Evolutionary conservation across 2,329 filamentous ascomycete species (phyloP).

Genomic region (Aspergillus phoenicis): DNA sequence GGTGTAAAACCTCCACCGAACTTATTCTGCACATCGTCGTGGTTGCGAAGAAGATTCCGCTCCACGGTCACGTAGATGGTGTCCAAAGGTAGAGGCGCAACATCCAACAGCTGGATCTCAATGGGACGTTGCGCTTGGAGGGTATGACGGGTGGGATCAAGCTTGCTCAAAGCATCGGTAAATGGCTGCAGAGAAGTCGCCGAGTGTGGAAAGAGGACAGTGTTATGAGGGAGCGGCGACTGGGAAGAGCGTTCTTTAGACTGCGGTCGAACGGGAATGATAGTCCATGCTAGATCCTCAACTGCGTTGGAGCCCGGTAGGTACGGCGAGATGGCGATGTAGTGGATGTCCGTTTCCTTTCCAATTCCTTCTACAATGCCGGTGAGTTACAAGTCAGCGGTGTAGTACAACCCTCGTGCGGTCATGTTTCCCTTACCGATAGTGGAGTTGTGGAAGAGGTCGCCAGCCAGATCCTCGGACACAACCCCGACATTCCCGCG

Average conservation of each 20-base stretch:
- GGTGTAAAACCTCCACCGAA: constrained; percentile 68
- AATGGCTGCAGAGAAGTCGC: constrained; percentile 79
- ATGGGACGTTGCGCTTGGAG: constrained; percentile 74
- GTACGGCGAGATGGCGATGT: constrained; percentile 52
- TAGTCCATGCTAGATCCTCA: constrained; percentile 75
- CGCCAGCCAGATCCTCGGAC: constrained; percentile 80
- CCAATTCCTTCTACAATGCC: constrained; percentile 19
- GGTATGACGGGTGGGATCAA: constrained; percentile 74
- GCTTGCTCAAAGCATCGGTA: constrained; percentile 68
- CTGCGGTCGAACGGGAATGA: constrained; percentile 70
- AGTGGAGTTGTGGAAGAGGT: constrained; percentile 68
- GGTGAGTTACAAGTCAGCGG: background rate
- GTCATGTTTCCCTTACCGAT: constrained; percentile 49
- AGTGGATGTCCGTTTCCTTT: constrained; percentile 38
- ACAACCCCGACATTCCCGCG: constrained; percentile 83
- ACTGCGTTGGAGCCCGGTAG: constrained; percentile 45
- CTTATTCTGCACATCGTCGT: constrained; percentile 80
- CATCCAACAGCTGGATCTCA: constrained; percentile 81
- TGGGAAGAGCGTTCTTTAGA: constrained; percentile 52
- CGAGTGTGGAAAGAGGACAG: constrained; percentile 73
- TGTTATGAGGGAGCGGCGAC: constrained; percentile 70
- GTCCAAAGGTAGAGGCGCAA: constrained; percentile 76
- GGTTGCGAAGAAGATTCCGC: constrained; percentile 72
- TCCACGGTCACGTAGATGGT: constrained; percentile 86
- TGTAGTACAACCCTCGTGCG: background rate